Evolutionary conservation across 2,329 filamentous ascomycete species (phyloP).

Genomic region (Diatrype stigma): DNA sequence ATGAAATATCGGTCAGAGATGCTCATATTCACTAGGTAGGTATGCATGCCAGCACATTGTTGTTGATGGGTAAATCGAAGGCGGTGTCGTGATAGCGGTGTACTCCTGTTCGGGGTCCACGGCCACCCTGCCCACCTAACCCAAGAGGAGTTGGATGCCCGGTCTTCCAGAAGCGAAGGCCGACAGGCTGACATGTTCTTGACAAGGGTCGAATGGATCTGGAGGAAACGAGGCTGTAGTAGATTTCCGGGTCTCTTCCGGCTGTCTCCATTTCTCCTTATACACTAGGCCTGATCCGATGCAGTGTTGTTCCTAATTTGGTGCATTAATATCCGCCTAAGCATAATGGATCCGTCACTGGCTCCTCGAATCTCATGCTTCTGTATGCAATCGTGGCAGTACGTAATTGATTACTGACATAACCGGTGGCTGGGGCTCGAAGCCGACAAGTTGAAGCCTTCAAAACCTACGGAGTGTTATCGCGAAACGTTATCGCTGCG

Average conservation of each 20-base stretch:
- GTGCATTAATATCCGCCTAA: background rate
- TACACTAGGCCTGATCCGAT: background rate
- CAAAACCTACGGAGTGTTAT: background rate
- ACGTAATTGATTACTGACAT: background rate
- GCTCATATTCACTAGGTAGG: background rate
- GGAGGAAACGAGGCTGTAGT: background rate
- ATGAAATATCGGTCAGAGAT: background rate
- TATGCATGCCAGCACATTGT: background rate
- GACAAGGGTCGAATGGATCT: background rate
- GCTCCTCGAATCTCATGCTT: background rate
- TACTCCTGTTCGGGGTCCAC: background rate
- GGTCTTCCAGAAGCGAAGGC: background rate
- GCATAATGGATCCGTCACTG: background rate
- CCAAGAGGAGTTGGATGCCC: background rate
- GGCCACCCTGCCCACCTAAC: background rate
- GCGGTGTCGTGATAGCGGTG: background rate
- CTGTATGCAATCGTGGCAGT: background rate
- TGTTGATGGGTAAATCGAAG: background rate
- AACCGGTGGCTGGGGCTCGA: background rate
- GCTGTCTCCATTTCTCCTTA: background rate
- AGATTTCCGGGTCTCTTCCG: background rate
- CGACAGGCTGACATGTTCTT: background rate
- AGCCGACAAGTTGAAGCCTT: background rate
- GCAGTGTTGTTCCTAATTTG: background rate
- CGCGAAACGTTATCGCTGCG: background rate